A percentile compares a stretch with the other conserved stretches of the same genome.
Evolutionary conservation across 2,329 filamentous ascomycete genomes (phyloP).

Genomic region (Juglanconis sp.): DNA sequence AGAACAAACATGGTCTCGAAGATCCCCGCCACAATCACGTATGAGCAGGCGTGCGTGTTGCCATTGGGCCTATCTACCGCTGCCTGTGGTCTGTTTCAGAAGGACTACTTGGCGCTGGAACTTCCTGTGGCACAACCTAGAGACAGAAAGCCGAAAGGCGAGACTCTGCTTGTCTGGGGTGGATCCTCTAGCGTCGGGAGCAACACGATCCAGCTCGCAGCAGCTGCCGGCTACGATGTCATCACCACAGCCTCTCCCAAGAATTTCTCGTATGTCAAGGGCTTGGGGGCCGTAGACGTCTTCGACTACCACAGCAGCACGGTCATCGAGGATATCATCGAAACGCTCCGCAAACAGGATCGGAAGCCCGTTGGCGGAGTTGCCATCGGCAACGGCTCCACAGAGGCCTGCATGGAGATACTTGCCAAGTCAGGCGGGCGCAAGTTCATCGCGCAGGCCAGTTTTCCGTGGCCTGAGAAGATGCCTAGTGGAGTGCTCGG

Average conservation of each 20-base stretch:
- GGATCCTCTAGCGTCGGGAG: conserved; percentile 43
- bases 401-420: neutral
- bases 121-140: no score
- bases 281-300: conserved; percentile 34
- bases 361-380: neutral
- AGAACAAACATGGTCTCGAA: neutral
- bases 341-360: neutral
- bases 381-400: neutral
- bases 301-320: conserved; percentile 35
- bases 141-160: neutral
- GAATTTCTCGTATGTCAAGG: conserved; percentile 35
- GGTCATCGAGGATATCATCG: conserved; percentile 23
- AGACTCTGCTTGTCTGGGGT: conserved; percentile 43
- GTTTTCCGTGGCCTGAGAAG: no score
- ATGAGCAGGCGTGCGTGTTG: conserved; percentile 24
- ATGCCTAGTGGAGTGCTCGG: no score
- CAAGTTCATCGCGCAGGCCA: neutral
- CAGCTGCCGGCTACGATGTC: conserved; percentile 39
- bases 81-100: conserved; percentile 23
- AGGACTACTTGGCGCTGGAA: conserved; percentile 21
- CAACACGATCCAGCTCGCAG: conserved; percentile 41
- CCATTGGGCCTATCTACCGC: conserved; percentile 29
- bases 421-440: neutral
- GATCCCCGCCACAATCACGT: conserved; percentile 25
- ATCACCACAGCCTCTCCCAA: conserved; percentile 34